phyloP scores from a whole-genome alignment of 495 filamentous ascomycete genomes.

The Trichocladium antarcticum region DNA sequence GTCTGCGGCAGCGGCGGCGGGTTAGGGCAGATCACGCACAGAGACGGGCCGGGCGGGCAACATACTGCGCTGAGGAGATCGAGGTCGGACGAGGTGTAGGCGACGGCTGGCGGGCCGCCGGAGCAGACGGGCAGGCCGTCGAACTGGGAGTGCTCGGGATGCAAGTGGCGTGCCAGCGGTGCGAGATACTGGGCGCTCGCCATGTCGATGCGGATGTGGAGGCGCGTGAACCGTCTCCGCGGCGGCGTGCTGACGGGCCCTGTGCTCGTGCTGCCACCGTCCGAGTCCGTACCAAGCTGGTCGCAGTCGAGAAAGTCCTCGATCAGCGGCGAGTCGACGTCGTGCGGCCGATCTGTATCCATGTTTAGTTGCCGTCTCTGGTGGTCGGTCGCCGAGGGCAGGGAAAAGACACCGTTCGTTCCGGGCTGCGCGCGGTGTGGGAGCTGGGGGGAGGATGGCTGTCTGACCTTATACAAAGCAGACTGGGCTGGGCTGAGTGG shows the following conservation, averaged over 20 bases:
- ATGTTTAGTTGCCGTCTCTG: slow-evolving; percentile 14
- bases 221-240: slow-evolving; percentile 7
- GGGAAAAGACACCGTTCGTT: no score
- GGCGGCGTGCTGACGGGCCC: slow-evolving; percentile 10
- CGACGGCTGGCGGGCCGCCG: slow-evolving; percentile 14
- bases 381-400: background rate
- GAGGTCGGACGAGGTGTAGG: slow-evolving; percentile 22
- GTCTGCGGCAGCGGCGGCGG: slow-evolving; percentile 11
- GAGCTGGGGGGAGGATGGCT: background rate
- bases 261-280: slow-evolving; percentile 8
- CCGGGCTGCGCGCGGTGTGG: background rate
- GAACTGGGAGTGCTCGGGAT: slow-evolving; percentile 12
- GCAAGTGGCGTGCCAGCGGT: slow-evolving; percentile 16
- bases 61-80: slow-evolving; percentile 27
- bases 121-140: slow-evolving; percentile 15
- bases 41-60: background rate
- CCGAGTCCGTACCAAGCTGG: slow-evolving; percentile 13
- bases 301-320: slow-evolving; percentile 16
- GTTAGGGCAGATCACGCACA: background rate
- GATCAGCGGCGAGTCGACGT: slow-evolving; percentile 10
- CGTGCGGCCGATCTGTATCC: slow-evolving; percentile 17
- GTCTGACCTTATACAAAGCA: slow-evolving; percentile 8
- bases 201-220: slow-evolving; percentile 25
- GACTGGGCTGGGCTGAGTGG: background rate
- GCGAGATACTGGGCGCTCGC: slow-evolving; percentile 21